These are phyloP conservation scores for Phyllosticta citrichinensis DNA, from an alignment of 2,329 filamentous ascomycete species.

Conservation along the genomic window DNA sequence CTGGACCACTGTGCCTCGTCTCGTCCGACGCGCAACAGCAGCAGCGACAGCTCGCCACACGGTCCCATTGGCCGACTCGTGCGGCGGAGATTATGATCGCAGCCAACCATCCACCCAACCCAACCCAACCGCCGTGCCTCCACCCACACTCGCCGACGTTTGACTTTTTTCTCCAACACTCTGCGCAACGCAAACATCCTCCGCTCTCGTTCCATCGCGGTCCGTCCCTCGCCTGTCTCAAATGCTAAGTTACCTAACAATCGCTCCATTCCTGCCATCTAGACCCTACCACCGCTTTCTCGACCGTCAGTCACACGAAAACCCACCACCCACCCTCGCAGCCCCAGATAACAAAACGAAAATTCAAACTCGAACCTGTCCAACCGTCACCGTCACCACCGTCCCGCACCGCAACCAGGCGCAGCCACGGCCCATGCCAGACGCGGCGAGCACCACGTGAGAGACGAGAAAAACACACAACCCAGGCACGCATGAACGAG, in stretches of 20 bases:
- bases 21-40: no score
- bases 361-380: no score
- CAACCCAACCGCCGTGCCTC: no score
- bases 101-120: background rate
- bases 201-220: background rate
- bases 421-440: background rate
- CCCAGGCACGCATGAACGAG: conserved; percentile 27
- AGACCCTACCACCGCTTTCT: background rate
- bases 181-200: background rate
- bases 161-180: no score
- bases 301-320: no score
- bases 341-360: background rate
- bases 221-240: no score
- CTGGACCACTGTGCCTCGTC: no score
- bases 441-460: background rate
- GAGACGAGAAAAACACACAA: background rate
- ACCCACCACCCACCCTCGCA: background rate
- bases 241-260: no score
- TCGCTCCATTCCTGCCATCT: background rate
- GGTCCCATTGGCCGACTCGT: background rate
- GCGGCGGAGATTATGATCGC: background rate
- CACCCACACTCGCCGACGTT: no score
- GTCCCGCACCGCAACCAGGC: background rate
- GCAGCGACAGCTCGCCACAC: no score
- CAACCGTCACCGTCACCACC: background rate